These are phyloP conservation scores for Aquilaria agallochum DNA, from an alignment of 441 rosid species.

Conservation along the genomic window DNA sequence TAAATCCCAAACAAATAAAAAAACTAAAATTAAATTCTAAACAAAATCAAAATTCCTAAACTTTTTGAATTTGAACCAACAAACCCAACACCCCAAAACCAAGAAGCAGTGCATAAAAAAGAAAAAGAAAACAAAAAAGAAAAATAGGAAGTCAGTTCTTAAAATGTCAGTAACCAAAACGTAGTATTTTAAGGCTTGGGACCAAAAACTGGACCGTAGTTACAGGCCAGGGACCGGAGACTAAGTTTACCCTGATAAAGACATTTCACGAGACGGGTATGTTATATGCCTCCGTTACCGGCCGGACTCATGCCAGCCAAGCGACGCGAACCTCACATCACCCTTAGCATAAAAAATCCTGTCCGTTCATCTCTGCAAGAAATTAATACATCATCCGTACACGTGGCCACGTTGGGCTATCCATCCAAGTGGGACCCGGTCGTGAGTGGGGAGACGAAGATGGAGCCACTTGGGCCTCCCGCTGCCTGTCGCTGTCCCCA, in stretches of 20 bases:
- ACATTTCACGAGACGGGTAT: slow-evolving; percentile 14
- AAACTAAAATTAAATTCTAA: no score
- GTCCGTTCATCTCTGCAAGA: slow-evolving; percentile 19
- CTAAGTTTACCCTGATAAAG: slow-evolving; percentile 6
- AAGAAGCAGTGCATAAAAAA: no score
- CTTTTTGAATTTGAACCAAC: no score
- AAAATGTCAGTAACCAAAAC: no score
- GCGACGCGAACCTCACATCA: not conserved
- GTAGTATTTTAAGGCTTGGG: no score
- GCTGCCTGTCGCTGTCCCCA: slow-evolving; percentile 27
- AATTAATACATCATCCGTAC: slow-evolving; percentile 18
- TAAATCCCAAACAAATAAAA: no score
- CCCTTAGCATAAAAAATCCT: not conserved
- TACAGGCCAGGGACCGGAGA: no score
- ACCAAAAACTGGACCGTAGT: no score
- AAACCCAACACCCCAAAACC: no score
- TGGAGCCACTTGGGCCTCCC: slow-evolving; percentile 1
- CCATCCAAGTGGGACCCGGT: slow-evolving; percentile 19
- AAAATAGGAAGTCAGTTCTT: no score
- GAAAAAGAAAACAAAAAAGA: no score
- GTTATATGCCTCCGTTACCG: not conserved
- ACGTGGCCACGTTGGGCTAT: slow-evolving; percentile 28
- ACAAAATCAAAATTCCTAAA: no score
- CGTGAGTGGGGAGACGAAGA: slow-evolving; percentile 4
- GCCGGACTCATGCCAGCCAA: not conserved